phyloP scores from a whole-genome alignment of 1,139 yeast species.

The Hemisphaericaspora xylofermentans region DNA sequence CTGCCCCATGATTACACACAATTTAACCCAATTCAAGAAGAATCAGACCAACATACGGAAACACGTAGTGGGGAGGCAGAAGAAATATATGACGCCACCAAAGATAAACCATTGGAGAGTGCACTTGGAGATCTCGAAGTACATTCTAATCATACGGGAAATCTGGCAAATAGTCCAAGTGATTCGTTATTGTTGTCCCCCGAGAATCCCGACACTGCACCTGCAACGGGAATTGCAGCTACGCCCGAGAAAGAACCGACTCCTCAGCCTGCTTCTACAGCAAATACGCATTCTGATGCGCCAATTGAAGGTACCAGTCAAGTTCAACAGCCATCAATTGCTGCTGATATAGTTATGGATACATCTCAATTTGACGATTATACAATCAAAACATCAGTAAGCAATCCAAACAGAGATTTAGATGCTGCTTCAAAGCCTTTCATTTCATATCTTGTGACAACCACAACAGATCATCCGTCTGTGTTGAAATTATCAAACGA shows the following conservation, averaged over 20 bases:
- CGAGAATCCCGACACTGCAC: neutral
- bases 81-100: conserved; percentile 6
- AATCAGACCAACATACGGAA: conserved; percentile 2
- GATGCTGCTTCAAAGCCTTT: conserved; percentile 78
- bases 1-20: neutral
- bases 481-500: conserved; percentile 32
- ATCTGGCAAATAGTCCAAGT: conserved; percentile 15
- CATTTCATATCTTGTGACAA: conserved; percentile 75
- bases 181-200: conserved; percentile 14
- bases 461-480: conserved; percentile 52
- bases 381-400: conserved; percentile 47
- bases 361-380: conserved; percentile 21
- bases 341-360: conserved; percentile 6
- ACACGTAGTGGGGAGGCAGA: conserved; percentile 2
- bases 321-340: neutral
- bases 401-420: conserved; percentile 72
- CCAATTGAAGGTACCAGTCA: conserved; percentile 2
- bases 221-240: neutral
- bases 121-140: neutral
- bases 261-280: conserved; percentile 1
- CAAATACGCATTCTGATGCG: neutral
- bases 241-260: conserved; percentile 1
- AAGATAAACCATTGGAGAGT: neutral
- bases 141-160: conserved; percentile 5
- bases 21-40: conserved; percentile 8